Evolutionary conservation across 148 eudicot genomes (phyloP).

Genomic region (Rhododendron kiyosumense): DNA sequence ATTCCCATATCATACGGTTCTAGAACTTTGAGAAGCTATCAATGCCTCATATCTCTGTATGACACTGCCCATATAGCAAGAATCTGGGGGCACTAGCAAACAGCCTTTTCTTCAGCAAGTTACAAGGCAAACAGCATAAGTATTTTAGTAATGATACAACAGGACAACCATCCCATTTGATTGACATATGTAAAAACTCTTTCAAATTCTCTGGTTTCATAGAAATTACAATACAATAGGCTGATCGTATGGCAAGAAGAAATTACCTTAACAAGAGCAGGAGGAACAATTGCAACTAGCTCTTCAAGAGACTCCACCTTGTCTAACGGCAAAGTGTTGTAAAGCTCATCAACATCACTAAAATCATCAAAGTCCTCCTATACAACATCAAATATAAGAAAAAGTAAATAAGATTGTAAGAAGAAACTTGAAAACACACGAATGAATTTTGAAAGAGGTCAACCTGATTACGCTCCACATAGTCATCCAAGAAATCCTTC

Average conservation of each 20-base stretch:
- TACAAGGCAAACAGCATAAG: neutral
- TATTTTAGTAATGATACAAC: neutral
- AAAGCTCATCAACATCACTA: slow-evolving; percentile 89
- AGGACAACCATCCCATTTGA: neutral
- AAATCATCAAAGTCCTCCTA: slow-evolving; percentile 98
- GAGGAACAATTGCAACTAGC: slow-evolving; percentile 72
- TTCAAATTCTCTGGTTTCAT: neutral
- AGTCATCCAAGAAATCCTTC: slow-evolving; percentile 93
- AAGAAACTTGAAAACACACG: neutral
- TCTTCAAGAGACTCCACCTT: slow-evolving; percentile 98
- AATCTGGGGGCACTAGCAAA: neutral
- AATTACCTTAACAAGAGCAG: slow-evolving; percentile 78
- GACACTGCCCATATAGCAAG: neutral
- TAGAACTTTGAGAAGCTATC: neutral
- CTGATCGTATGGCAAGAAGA: slow-evolving; percentile 7
- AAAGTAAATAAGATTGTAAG: neutral
- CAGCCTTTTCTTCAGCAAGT: neutral
- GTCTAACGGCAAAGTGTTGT: slow-evolving; percentile 79
- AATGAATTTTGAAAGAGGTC: neutral
- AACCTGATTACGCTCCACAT: slow-evolving; percentile 98
- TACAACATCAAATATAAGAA: slow-evolving; percentile 17
- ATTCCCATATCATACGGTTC: too few relatives aligned
- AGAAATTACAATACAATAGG: neutral
- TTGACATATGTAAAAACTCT: neutral
- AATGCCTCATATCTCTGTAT: neutral